These are phyloP conservation scores for Candida gorgasii DNA, from an alignment of 805 yeast genomes.

Conservation along the genomic window DNA sequence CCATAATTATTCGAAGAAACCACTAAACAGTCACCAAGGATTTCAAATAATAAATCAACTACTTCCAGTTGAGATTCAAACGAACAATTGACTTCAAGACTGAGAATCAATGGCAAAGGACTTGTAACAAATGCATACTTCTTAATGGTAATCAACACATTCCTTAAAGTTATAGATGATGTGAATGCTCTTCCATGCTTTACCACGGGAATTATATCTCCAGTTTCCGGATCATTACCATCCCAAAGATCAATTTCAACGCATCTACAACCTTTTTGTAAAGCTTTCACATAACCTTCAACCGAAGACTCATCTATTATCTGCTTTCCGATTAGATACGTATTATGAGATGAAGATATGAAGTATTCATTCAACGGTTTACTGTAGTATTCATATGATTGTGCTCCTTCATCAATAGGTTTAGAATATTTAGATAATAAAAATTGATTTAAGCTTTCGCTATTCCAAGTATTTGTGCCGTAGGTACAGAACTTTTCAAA, in stretches of 20 bases:
- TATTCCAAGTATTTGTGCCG: conserved; percentile 22
- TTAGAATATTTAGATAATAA: conserved; percentile 30
- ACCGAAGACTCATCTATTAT: conserved; percentile 84
- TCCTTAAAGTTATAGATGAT: conserved; percentile 62
- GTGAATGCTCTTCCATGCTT: conserved; percentile 90
- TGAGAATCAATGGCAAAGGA: conserved; percentile 80
- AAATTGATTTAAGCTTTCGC: conserved; percentile 35
- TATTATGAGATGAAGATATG: conserved; percentile 93
- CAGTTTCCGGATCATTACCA: conserved; percentile 47
- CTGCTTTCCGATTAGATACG: conserved; percentile 86
- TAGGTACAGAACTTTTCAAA: conserved; percentile 23
- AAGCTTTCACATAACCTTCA: conserved; percentile 82
- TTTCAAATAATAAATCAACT: conserved; percentile 50
- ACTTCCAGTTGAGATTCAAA: conserved; percentile 64
- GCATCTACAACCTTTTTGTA: conserved; percentile 92
- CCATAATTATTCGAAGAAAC: conserved; percentile 33
- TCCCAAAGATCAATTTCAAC: conserved; percentile 98
- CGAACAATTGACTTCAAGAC: conserved; percentile 83
- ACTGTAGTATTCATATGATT: conserved; percentile 23
- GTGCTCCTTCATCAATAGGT: conserved; percentile 17
- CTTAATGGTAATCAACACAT: conserved; percentile 70
- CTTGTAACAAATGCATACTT: conserved; percentile 89
- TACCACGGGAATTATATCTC: conserved; percentile 67
- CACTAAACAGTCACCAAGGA: conserved; percentile 61
- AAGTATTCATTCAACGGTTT: conserved; percentile 81